Evolutionary conservation across 176 grass and related monocot genomes (phyloP).

Genomic region (Urochloa ruziziensis): DNA sequence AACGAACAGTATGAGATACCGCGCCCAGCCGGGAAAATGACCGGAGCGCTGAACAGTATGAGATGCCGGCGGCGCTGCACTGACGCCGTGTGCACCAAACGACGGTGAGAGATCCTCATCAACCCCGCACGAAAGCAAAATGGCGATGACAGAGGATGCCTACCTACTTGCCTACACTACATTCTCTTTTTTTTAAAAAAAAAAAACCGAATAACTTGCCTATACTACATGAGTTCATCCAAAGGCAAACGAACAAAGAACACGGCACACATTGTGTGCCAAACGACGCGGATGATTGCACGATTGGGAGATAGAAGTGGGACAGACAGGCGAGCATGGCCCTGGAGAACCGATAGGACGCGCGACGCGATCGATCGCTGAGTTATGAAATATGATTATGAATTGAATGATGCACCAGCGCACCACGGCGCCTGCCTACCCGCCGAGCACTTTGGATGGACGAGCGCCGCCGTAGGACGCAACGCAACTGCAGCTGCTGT

Average conservation of each 20-base stretch:
- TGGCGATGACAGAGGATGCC: background rate
- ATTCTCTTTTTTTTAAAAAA: no score
- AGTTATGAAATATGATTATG: background rate
- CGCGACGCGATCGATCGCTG: no score
- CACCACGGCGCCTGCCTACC: background rate
- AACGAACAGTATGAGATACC: no score
- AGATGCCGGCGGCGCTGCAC: background rate
- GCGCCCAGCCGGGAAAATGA: no score
- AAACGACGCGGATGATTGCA: no score
- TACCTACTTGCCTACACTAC: background rate
- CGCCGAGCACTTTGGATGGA: constrained; percentile 25
- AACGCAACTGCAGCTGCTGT: background rate
- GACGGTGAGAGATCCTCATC: background rate
- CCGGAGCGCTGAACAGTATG: background rate
- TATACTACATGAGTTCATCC: background rate
- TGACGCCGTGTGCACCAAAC: background rate
- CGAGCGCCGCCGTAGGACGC: background rate
- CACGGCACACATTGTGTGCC: no score
- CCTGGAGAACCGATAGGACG: background rate
- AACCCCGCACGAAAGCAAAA: background rate
- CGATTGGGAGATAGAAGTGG: no score
- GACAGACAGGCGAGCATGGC: background rate
- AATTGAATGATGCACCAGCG: no score
- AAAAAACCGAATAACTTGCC: no score
- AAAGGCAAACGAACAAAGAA: background rate